phyloP scores from a whole-genome alignment of 768 basidiomycete genomes.

The Lentinula guzmanii region DNA sequence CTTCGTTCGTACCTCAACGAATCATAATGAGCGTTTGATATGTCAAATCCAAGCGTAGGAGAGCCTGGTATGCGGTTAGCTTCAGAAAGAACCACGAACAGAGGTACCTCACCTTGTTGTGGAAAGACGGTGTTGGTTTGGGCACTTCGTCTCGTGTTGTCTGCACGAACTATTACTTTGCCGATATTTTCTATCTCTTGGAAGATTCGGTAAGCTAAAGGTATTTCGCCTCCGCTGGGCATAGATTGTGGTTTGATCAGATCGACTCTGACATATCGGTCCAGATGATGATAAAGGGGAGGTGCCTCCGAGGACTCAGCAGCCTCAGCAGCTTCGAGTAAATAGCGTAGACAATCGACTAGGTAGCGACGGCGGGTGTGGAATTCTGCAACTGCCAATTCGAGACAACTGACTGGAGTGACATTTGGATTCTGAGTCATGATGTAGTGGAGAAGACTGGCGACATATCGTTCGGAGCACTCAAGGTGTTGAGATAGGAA shows the following conservation, averaged over 20 bases:
- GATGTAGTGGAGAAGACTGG: constrained; percentile 59
- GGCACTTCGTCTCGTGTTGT: constrained; percentile 57
- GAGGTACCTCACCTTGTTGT: constrained; percentile 42
- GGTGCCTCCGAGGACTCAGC: constrained; percentile 38
- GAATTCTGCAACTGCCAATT: constrained; percentile 59
- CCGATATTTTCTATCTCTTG: constrained; percentile 59
- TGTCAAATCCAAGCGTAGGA: constrained; percentile 55
- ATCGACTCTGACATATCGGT: constrained; percentile 49
- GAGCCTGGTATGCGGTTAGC: constrained; percentile 10
- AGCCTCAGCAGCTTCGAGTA: constrained; percentile 59
- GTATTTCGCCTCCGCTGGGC: constrained; percentile 28
- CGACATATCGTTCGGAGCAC: constrained; percentile 77
- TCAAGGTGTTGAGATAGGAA: constrained; percentile 79
- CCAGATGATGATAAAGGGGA: constrained; percentile 44
- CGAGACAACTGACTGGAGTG: constrained; percentile 48
- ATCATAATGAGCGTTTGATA: constrained; percentile 62
- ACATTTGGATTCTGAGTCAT: constrained; percentile 64
- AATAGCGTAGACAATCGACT: constrained; percentile 61
- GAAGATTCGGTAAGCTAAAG: constrained; percentile 52
- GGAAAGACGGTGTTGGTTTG: constrained; percentile 53
- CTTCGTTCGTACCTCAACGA: constrained; percentile 73
- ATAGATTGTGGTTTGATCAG: constrained; percentile 34
- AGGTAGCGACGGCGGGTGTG: constrained; percentile 67
- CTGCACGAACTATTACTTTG: constrained; percentile 43
- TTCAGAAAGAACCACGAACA: background rate